Conservation (phyloP, 1,284 basidiomycete species). For the Cutaneotrichosporon curvatum region DNA sequence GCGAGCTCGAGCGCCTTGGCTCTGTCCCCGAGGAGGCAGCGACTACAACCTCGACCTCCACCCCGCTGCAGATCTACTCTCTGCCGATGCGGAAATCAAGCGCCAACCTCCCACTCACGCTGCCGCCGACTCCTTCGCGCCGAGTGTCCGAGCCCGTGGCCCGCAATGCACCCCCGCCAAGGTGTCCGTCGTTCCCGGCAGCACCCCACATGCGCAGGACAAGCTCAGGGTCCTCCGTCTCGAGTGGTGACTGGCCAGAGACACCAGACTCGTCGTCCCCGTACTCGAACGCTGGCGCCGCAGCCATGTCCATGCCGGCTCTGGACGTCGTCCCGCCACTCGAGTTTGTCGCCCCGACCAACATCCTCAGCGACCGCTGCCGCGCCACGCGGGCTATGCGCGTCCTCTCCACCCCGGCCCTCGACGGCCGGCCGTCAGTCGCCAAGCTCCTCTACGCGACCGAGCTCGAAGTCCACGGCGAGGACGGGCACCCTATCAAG, state of each 20-base stretch:
- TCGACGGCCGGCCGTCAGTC: constrained; percentile 1
- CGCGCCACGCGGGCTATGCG: neutral
- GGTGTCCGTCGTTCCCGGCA: neutral
- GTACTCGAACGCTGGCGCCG: neutral
- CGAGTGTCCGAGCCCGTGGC: neutral
- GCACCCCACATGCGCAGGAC: neutral
- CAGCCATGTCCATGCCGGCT: neutral
- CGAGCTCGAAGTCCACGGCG: constrained; percentile 57
- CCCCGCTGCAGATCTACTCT: neutral
- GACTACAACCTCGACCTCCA: neutral
- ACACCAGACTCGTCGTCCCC: neutral
- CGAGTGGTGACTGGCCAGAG: constrained; percentile 4
- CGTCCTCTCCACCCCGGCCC: neutral
- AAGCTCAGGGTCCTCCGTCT: neutral
- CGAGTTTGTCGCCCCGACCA: neutral
- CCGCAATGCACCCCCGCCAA: too few relatives aligned
- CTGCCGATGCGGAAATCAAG: neutral
- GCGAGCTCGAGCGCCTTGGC: constrained; percentile 1
- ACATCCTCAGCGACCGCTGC: neutral
- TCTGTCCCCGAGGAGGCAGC: constrained; percentile 3
- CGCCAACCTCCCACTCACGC: neutral
- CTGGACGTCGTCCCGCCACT: neutral
- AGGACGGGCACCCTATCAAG: constrained; percentile 57
- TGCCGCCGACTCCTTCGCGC: neutral
- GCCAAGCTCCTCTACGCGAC: constrained; percentile 55